These are phyloP conservation scores for Antitrichia curtipendula DNA, from an alignment of 225 moss, liverwort and hornwort species.

Conservation along the genomic window DNA sequence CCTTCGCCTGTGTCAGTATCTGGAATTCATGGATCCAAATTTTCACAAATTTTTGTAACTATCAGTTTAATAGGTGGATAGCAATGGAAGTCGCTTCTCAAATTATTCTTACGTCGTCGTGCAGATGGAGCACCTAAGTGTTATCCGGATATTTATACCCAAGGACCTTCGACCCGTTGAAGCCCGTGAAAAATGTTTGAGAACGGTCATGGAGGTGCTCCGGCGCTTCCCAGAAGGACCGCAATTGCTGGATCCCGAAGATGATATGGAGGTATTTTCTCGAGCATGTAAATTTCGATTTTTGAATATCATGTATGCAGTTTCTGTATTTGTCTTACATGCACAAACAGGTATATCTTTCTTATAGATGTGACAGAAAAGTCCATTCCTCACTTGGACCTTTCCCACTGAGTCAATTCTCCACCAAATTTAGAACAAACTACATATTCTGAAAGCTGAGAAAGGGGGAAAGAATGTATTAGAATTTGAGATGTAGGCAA, in stretches of 20 bases:
- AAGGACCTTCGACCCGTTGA: conserved; percentile 91
- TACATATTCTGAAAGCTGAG: neutral
- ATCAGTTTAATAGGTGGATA: neutral
- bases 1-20: neutral
- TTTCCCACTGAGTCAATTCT: neutral
- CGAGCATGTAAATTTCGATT: neutral
- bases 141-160: conserved; percentile 67
- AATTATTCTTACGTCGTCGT: neutral
- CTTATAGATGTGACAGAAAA: neutral
- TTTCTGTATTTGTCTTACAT: neutral
- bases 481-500: neutral
- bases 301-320: neutral
- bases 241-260: conserved; percentile 89
- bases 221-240: conserved; percentile 84
- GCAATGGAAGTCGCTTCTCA: neutral
- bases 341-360: neutral
- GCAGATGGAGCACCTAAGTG: conserved; percentile 78
- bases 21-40: neutral
- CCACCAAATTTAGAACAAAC: neutral
- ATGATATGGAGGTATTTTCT: conserved; percentile 78
- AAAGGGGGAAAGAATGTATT: neutral
- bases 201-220: conserved; percentile 79
- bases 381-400: neutral
- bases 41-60: neutral
- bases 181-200: conserved; percentile 78